Base-by-base conservation (phyloP, 441 rosid genomes). In the Jatropha podagrica region DNA sequence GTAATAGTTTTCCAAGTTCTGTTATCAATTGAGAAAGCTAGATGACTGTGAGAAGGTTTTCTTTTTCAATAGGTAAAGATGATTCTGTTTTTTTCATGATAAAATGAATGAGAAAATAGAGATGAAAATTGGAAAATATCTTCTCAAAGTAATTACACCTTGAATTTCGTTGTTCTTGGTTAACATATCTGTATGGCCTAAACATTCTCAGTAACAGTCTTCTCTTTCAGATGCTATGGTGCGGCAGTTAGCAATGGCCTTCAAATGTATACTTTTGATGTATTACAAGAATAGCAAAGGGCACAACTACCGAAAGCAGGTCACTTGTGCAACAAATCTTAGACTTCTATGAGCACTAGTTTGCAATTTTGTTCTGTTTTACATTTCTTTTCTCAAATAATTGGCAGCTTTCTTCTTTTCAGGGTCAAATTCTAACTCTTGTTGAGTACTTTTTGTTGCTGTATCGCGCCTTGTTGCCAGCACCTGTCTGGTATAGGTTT, bases 401-500 rank as follows among this genome's bases (percentile, higher is more conserved):
- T 46, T 61, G 68, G 76, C 5, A 20, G 56, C 58, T 12, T 67
- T 20, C 69, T 41, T 72, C 15, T 67, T 78, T 80, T 48, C 81
- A 89, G 91, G 91, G 90, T 59, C 91, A 89, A 76, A 72, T 87
- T 84, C 81, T 87, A 51, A 87, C 93, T 58, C 72, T 87, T 67
- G 84, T 89, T 7, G 93, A 89, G 79, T 87, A 87, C 75, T 72
- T 82, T 77, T 74, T 87, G 77, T 81, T 89, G 80, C 75, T 89
- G 54, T 89, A 89, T 68, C 91, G 91, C 42, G 84, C 93, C 8
- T 78, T 89, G 63, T 81, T 89, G 82, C 91, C 93, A 4, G 86
- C 91, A 46, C 90, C 91, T 14, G 88, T 89, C 46, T 89, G 93
- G 93, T 87, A 87, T 73, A 86, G 88, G 26, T 89, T 89, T 82